Evolutionary conservation across 2,329 filamentous ascomycete species (phyloP), one percentile per base, ranked within the genome.

Genomic region (Teratosphaeria nubilosa): DNA sequence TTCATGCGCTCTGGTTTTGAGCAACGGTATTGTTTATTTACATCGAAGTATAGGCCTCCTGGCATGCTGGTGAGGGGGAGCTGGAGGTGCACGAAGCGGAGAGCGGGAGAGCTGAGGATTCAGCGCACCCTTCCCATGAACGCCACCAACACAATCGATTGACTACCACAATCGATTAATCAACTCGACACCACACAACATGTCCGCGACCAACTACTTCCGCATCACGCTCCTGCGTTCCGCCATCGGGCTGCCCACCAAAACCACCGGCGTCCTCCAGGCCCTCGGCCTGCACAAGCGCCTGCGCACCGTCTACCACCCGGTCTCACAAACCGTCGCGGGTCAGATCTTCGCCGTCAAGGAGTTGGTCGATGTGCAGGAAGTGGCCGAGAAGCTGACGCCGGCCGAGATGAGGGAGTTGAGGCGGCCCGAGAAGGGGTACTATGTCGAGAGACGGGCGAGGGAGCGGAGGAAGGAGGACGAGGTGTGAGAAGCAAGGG

Each of bases 321-420:
- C 89, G 41, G 90, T 95, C 61, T 82, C 82, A 61, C 84, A 86
- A 50, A 85, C 90, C 65, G 85, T 90, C 62, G 91, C 91, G 10
- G 91, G 91, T 71, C 90, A 95, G 78, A 90, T 96, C 69, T 87
- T 96, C 80, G 87, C 87, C 74, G 90, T 96, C 67, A 96, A 96
- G 79, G 91, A 96, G 76, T 78, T 96, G 62, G 89, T 96, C 52
- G 80, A 83, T 56, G 90, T 96, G 37, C 78, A 85, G 65, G 91
- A 95, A 76, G 90, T 95, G 51, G 84, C 86, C 34, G 72, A 76
- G 61, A 73, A 80, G 32, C 72, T 90, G 74, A 86, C 80, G 7
- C 82, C 84, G 70, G 74, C 76, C 58, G 83, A 95, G 77, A 80
- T 95, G 69, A 85, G 84, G 75, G 82, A 80, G 55, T 78, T 82